Conservation (phyloP, 306 rosid genomes). For the Astragalus membranaceus region DNA sequence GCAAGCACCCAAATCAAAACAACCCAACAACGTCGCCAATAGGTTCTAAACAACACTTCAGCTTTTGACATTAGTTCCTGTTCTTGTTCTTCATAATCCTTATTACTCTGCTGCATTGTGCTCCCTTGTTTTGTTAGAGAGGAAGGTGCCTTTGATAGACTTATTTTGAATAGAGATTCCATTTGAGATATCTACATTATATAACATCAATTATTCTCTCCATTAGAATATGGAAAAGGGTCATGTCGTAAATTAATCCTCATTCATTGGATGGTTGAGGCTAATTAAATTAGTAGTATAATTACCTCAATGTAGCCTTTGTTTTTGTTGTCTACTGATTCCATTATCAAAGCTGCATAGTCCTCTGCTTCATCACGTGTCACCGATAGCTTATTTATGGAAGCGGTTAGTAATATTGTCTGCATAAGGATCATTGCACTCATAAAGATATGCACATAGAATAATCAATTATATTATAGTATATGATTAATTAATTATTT, state of each 20-base stretch:
- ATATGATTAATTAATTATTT: no score
- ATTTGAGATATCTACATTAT: conserved; percentile 30
- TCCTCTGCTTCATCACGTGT: conserved; percentile 73
- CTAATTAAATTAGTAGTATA: background rate
- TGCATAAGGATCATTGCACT: conserved; percentile 26
- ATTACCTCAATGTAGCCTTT: conserved; percentile 72
- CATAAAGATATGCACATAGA: background rate
- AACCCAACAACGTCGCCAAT: conserved; percentile 75
- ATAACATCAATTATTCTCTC: background rate
- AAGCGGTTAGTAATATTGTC: conserved; percentile 57
- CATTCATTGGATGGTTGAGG: background rate
- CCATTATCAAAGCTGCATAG: conserved; percentile 64
- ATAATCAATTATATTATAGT: no score
- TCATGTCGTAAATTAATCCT: background rate
- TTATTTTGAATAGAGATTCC: conserved; percentile 43
- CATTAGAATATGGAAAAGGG: conserved; percentile 3
- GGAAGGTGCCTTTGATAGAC: conserved; percentile 22
- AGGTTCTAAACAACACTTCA: conserved; percentile 54
- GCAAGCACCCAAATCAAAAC: conserved; percentile 50
- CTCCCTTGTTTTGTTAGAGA: conserved; percentile 22
- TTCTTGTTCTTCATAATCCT: conserved; percentile 25
- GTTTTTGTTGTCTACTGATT: conserved; percentile 55
- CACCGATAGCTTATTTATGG: conserved; percentile 59
- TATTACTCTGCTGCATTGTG: background rate
- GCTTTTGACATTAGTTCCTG: conserved; percentile 41